A percentile compares a stretch with the other conserved stretches of the same genome.
Evolutionary conservation across 139 green algal species (phyloP).

Genomic region (Chlorella sorokiniana): DNA sequence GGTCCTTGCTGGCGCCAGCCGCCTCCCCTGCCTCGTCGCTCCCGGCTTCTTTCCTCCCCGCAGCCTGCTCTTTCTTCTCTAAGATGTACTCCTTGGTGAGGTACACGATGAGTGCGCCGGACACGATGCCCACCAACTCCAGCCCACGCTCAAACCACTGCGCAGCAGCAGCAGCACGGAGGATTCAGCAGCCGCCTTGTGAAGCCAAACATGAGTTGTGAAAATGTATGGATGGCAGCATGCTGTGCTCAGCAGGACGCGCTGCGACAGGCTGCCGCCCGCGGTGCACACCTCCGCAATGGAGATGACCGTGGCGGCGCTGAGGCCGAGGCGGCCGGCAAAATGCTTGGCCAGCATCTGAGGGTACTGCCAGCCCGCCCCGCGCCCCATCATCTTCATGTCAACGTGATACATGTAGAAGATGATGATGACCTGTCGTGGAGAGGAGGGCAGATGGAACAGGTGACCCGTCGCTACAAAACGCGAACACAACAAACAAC

Average conservation of each 20-base stretch:
- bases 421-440: neutral
- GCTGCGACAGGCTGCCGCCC: neutral
- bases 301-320: neutral
- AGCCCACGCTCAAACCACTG: constrained; percentile 29
- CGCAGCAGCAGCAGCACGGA: neutral
- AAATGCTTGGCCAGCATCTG: constrained; percentile 26
- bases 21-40: neutral
- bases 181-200: neutral
- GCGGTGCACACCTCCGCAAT: neutral
- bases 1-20: neutral
- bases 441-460: neutral
- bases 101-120: neutral
- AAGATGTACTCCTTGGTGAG: constrained; percentile 32
- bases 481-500: too few species aligned
- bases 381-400: constrained; percentile 19
- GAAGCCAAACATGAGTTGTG: neutral
- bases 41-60: constrained; percentile 9
- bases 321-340: neutral
- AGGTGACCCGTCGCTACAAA: too few species aligned
- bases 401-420: constrained; percentile 35
- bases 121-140: constrained; percentile 8
- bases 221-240: neutral
- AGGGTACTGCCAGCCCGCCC: constrained; percentile 8
- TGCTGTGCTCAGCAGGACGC: neutral
- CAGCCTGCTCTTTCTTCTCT: constrained; percentile 27